These are phyloP conservation scores for Colletotrichum endophyticum DNA, from an alignment of 2,329 filamentous ascomycete genomes.

Conservation along the genomic window DNA sequence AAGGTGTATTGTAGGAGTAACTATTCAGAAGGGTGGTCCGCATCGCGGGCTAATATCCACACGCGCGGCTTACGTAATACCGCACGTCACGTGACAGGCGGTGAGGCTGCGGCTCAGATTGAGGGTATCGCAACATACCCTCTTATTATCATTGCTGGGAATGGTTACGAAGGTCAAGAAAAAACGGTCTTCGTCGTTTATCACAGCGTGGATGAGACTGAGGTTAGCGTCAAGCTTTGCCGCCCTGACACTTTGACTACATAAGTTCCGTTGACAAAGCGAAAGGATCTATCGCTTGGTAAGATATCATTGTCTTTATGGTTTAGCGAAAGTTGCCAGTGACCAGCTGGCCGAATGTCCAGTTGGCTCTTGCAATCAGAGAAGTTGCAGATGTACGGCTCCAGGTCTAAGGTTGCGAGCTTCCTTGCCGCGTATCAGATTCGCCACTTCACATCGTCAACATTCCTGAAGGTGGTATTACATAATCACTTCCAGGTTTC, in stretches of 20 bases:
- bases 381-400: background rate
- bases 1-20: no score
- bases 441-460: background rate
- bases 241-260: background rate
- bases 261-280: background rate
- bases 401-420: background rate
- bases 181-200: background rate
- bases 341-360: background rate
- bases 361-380: background rate
- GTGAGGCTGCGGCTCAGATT: no score
- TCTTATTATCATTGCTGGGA: background rate
- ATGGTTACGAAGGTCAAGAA: background rate
- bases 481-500: background rate
- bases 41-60: no score
- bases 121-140: no score
- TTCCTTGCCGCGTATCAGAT: background rate
- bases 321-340: background rate
- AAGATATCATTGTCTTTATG: background rate
- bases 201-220: background rate
- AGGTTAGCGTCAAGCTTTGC: background rate
- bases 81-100: no score
- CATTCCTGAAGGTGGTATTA: background rate
- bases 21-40: no score
- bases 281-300: background rate
- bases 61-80: no score